Base-by-base conservation (phyloP, 108 stramenopile species). In the Bacterosira constricta region DNA sequence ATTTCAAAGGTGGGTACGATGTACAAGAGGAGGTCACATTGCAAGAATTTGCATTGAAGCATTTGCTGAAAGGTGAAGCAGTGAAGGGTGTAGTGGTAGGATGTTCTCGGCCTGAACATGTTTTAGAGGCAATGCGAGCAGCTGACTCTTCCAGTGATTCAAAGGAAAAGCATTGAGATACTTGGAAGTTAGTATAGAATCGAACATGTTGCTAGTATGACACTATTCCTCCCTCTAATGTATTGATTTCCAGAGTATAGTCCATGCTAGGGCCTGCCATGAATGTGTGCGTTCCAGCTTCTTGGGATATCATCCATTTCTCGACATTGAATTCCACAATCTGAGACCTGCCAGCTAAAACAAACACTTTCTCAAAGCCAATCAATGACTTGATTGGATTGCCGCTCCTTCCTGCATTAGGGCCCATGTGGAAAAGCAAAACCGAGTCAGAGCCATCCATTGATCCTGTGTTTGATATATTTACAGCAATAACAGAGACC, bases 41-140 rank as follows among this genome's bases (percentile, higher is more conserved):
- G 26, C 93, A 94, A 71, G 90, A 94, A 21, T 94, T 80, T 75
- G 88, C 89, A 5, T 52, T 94, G 51, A 68, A 66, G 23, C 55
- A 80, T 36, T 41, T 91, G 45, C 46, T 90, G 49, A 49, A 81
- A 25, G 76, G 84, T 32, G 53, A 75, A 9, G 51, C 67, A 9
- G 31, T 81, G 21, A 23, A 39, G 8, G 75, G 75, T 20, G 69
- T 81, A 17, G 75, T 81, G 1, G 58, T 81, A 4, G 80, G 75
- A 6, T 81, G 75, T 51, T 77, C 75, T 5, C 57, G 71, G 25
- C 73, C 75, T 2, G 80, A 76, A 13, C 75, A 81, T 61, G 80
- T 75, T 12, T 71, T 81, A 59, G 80, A 81, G 55, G 80, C 79
- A 42, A 13, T 80, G 25, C 50, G 45, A 32, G 57, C 59, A 10